These are phyloP conservation scores for Trichoderma endophyticum DNA, from an alignment of 2,329 filamentous ascomycete species.

Conservation along the genomic window DNA sequence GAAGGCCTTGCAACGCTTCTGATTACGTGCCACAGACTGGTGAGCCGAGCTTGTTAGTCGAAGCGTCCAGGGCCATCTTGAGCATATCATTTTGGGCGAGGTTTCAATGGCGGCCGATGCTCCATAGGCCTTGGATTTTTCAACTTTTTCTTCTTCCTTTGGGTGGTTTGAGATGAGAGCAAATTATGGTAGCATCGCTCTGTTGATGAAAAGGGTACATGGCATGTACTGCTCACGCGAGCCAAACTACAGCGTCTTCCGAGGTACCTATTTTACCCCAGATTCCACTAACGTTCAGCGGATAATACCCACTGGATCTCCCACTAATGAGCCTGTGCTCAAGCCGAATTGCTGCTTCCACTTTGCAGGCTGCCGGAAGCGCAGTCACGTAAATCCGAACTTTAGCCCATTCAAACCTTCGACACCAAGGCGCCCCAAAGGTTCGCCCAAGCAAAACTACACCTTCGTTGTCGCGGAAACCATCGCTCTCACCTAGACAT, in stretches of 20 bases:
- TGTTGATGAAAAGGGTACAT: not conserved
- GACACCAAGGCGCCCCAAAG: not conserved
- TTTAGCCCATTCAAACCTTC: not conserved
- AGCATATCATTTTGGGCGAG: constrained; percentile 21
- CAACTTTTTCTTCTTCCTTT: not conserved
- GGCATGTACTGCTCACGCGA: not conserved
- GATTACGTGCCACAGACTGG: not conserved
- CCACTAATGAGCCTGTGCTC: constrained; percentile 6
- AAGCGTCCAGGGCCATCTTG: constrained; percentile 15
- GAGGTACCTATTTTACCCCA: constrained; percentile 10
- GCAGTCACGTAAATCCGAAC: constrained; percentile 19
- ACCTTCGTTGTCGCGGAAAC: not conserved
- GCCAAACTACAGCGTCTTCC: constrained; percentile 8
- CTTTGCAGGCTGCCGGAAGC: constrained; percentile 8
- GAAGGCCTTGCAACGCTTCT: constrained; percentile 26
- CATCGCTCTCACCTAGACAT: not conserved
- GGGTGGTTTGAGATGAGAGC: not conserved
- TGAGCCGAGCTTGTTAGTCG: constrained; percentile 17
- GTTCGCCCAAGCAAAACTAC: not conserved
- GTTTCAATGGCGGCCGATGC: not conserved
- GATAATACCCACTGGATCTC: constrained; percentile 7
- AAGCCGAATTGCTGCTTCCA: not conserved
- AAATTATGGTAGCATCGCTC: constrained; percentile 5
- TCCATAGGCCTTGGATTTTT: not conserved
- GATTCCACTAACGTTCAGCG: constrained; percentile 17